Conservation (phyloP, 176 grass and related monocot species). For the Poa pratensis region DNA sequence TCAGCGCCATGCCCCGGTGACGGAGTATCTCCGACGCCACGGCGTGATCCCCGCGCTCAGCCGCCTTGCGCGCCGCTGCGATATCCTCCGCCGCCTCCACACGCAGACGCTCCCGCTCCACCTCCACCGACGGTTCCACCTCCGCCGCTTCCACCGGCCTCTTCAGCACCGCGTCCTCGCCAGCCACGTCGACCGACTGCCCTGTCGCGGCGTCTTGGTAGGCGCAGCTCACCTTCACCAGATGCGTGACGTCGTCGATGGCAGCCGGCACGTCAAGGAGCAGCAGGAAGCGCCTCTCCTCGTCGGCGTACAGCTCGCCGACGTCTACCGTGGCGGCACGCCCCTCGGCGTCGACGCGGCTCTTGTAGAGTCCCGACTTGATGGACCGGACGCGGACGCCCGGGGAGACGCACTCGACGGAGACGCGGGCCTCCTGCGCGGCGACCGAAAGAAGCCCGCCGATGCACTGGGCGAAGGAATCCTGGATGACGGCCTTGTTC, state of each 20-base stretch:
- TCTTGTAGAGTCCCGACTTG: slow-evolving; percentile 12
- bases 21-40: slow-evolving; percentile 47
- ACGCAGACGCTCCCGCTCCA: slow-evolving; percentile 45
- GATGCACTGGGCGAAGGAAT: slow-evolving; percentile 17
- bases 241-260: background rate
- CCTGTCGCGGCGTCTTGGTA: background rate
- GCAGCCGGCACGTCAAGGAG: background rate
- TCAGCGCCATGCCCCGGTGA: slow-evolving; percentile 8
- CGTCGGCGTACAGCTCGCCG: slow-evolving; percentile 9
- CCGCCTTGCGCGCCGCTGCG: slow-evolving; percentile 40
- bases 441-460: background rate
- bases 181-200: slow-evolving; percentile 1
- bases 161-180: background rate
- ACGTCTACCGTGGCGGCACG: background rate
- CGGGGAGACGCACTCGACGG: background rate
- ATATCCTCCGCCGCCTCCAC: slow-evolving; percentile 54
- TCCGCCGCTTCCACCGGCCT: background rate
- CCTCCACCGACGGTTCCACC: slow-evolving; percentile 41
- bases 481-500: slow-evolving; percentile 15
- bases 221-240: background rate
- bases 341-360: background rate
- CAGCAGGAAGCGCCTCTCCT: slow-evolving; percentile 18
- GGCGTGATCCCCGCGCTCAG: slow-evolving; percentile 36
- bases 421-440: background rate
- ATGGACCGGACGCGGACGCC: background rate